Evolutionary conservation across 2,329 filamentous ascomycete species (phyloP).

Genomic region (Thelonectria discophora): DNA sequence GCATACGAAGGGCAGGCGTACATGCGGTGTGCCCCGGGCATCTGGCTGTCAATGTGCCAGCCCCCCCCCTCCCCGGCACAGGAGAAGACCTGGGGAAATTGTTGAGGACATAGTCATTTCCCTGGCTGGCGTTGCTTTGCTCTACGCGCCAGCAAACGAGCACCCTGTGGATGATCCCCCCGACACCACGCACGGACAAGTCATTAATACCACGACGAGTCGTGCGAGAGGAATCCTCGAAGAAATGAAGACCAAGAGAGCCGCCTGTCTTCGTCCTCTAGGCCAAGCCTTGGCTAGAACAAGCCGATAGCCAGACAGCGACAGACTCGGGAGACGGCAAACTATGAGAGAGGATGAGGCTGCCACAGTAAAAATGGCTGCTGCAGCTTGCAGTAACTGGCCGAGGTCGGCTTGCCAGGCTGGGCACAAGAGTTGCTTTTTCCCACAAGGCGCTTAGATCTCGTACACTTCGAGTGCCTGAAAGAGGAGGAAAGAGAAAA

Average conservation of each 20-base stretch:
- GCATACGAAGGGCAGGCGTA: background rate
- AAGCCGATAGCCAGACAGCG: background rate
- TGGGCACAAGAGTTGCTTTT: constrained; percentile 30
- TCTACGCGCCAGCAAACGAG: background rate
- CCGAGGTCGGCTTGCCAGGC: constrained; percentile 13
- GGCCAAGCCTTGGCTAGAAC: too few relatives aligned
- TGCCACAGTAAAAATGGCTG: constrained; percentile 15
- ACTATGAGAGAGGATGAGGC: constrained; percentile 1
- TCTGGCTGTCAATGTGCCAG: background rate
- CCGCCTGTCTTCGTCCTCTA: background rate
- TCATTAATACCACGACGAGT: constrained; percentile 7
- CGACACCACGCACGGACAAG: constrained; percentile 16
- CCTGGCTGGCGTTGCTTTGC: constrained; percentile 2
- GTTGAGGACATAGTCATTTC: constrained; percentile 3
- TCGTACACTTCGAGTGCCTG: constrained; percentile 21
- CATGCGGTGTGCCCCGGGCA: background rate
- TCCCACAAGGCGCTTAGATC: constrained; percentile 21
- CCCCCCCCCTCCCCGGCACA: background rate
- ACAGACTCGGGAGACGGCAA: background rate
- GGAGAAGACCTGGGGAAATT: background rate
- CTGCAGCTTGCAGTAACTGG: constrained; percentile 23
- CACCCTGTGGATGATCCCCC: constrained; percentile 1
- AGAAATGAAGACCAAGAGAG: constrained; percentile 16
- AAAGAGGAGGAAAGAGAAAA: constrained; percentile 38
- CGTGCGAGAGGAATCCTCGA: constrained; percentile 14